Conservation (phyloP, 768 basidiomycete species). For the Xerocomellus chrysenteron region DNA sequence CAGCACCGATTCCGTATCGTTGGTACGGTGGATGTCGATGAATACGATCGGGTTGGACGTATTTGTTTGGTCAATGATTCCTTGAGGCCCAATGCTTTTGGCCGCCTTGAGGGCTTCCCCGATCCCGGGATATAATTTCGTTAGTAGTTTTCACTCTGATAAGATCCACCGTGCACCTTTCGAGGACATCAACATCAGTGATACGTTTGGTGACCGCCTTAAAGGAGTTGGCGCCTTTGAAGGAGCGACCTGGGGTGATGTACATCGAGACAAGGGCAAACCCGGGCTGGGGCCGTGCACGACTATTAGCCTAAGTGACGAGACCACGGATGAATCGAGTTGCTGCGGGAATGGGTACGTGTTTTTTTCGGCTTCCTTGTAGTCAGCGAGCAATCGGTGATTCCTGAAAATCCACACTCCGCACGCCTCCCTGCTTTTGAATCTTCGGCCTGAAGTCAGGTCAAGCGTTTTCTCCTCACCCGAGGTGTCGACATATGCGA, state of each 20-base stretch:
- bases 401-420: background rate
- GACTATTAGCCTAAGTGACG: background rate
- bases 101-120: background rate
- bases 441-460: background rate
- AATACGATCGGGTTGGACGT: background rate
- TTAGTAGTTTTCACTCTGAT: background rate
- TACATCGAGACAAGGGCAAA: background rate
- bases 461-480: fast-evolving
- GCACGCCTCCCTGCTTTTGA: background rate
- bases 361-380: too few relatives aligned
- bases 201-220: background rate
- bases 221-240: background rate
- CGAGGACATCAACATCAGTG: background rate
- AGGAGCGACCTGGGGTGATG: background rate
- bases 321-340: background rate
- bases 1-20: background rate
- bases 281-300: fast-evolving
- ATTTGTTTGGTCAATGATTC: background rate
- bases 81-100: background rate
- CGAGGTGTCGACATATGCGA: background rate
- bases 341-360: too few relatives aligned
- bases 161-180: background rate
- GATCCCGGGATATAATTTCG: background rate
- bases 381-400: too few relatives aligned
- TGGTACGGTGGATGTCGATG: background rate